Percentiles rank a stretch among this genome's conserved stretches.
phyloP scores from a whole-genome alignment of 345 rosid genomes.

The Durio zibethinus region DNA sequence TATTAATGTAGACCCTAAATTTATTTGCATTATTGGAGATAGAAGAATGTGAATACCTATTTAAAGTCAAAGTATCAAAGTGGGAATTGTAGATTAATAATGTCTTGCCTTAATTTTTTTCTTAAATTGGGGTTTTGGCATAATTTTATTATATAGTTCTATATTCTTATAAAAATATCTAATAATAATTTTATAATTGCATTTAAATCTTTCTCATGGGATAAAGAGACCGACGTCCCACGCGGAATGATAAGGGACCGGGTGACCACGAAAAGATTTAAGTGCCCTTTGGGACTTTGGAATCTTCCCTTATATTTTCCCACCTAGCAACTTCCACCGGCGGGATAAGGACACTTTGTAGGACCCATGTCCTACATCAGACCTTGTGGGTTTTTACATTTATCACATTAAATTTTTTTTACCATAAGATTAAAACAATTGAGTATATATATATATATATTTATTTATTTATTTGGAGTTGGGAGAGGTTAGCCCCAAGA shows the following conservation, averaged over 20 bases:
- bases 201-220: slow-evolving; percentile 2
- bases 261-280: background rate
- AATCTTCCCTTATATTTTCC: background rate
- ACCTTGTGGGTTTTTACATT: background rate
- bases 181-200: background rate
- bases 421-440: background rate
- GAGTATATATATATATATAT: background rate
- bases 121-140: background rate
- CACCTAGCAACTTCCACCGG: background rate
- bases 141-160: background rate
- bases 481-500: background rate
- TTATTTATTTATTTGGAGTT: background rate
- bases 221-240: background rate
- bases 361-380: background rate
- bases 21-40: background rate
- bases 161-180: background rate
- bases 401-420: background rate
- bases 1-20: background rate
- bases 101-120: background rate
- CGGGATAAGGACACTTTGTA: background rate
- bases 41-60: background rate
- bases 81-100: background rate
- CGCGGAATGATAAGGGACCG: background rate
- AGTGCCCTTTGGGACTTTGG: background rate
- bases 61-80: background rate